These are phyloP conservation scores for Prosopis cineraria DNA, from an alignment of 306 rosid species.

Conservation along the genomic window DNA sequence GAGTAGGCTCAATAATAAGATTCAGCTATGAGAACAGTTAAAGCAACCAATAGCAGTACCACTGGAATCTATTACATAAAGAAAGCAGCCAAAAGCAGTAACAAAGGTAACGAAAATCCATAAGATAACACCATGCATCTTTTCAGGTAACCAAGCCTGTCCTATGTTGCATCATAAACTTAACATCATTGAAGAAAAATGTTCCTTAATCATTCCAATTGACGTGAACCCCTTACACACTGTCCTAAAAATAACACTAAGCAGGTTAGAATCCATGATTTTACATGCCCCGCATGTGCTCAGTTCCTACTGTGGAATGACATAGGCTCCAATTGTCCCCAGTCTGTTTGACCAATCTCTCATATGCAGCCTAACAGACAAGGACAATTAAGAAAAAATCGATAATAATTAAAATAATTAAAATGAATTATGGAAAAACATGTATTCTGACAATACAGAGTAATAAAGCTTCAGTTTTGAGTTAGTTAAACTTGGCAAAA, in stretches of 20 bases:
- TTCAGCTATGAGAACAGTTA: constrained; percentile 5
- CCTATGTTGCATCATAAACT: neutral
- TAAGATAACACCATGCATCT: constrained; percentile 2
- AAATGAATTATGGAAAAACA: constrained; percentile 22
- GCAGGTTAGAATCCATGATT: neutral
- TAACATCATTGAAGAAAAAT: neutral
- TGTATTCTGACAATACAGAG: neutral
- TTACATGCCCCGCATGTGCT: neutral
- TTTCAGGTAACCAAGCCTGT: neutral
- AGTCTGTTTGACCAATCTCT: neutral
- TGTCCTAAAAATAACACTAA: neutral
- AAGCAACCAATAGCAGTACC: neutral
- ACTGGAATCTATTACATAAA: neutral
- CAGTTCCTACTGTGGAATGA: neutral
- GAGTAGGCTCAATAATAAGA: constrained; percentile 5
- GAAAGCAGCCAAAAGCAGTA: neutral
- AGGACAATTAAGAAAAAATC: neutral
- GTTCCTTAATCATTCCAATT: neutral
- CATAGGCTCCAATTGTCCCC: neutral
- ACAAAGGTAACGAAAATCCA: neutral
- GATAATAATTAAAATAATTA: constrained; percentile 23
- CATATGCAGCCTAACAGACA: neutral
- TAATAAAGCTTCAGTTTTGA: constrained; percentile 8
- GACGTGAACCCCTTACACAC: neutral
- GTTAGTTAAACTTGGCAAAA: constrained; percentile 15